Conservation (phyloP, 2,329 filamentous ascomycete species). For the Grosmannia huntii region DNA sequence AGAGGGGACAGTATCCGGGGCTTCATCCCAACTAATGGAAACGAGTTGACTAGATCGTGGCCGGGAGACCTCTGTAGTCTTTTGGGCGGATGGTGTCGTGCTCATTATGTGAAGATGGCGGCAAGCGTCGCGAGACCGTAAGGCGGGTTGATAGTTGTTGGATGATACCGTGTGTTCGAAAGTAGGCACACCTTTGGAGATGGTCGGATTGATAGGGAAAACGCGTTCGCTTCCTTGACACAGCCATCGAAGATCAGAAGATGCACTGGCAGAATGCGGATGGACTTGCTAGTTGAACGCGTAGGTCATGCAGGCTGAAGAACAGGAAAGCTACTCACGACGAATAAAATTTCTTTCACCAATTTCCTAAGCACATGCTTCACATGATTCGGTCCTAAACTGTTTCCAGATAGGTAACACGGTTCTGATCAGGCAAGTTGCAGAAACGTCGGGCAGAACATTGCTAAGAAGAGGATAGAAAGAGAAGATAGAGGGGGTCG, state of each 20-base stretch:
- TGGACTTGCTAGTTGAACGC: background rate
- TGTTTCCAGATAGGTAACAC: background rate
- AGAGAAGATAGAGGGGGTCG: background rate
- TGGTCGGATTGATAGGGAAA: background rate
- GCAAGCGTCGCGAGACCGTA: background rate
- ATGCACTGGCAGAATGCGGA: background rate
- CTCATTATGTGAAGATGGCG: constrained; percentile 4
- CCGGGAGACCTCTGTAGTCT: constrained; percentile 18
- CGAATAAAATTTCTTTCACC: background rate
- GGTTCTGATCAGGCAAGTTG: background rate
- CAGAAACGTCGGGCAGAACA: background rate
- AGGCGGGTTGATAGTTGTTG: no score
- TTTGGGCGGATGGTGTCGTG: constrained; percentile 12
- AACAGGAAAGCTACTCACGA: background rate
- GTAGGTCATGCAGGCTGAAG: background rate
- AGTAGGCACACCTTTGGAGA: background rate
- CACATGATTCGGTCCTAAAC: background rate
- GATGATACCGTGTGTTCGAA: no score
- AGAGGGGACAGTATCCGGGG: constrained; percentile 13
- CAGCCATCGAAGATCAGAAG: background rate
- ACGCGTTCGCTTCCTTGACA: background rate
- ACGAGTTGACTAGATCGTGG: constrained; percentile 22
- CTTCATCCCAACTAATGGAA: constrained; percentile 22
- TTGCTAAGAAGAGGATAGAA: background rate
- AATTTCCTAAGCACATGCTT: background rate